Conservation (phyloP, 2,329 filamentous ascomycete genomes). For the Cyclaneusma minus region DNA sequence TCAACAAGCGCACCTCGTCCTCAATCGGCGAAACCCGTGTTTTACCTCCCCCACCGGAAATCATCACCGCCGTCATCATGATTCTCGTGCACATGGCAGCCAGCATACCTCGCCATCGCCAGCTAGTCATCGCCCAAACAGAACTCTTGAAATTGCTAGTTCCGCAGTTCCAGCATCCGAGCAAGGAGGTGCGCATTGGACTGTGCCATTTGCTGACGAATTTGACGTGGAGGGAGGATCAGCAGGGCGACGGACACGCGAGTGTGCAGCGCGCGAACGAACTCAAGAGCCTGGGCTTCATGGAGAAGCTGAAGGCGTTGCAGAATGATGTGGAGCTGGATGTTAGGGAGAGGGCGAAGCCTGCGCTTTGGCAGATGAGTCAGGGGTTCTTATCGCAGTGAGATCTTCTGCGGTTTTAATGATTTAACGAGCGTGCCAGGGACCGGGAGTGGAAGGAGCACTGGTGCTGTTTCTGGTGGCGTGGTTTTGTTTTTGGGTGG, state of each 20-base stretch:
- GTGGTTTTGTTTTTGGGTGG: too few species aligned
- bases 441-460: too few species aligned
- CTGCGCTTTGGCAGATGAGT: constrained; percentile 57
- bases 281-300: constrained; percentile 57
- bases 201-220: constrained; percentile 79
- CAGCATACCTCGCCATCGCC: constrained; percentile 61
- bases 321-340: constrained; percentile 62
- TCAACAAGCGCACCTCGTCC: constrained; percentile 25
- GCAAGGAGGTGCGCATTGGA: constrained; percentile 58
- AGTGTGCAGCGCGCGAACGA: constrained; percentile 52
- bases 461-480: too few species aligned
- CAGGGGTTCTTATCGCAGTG: too few species aligned
- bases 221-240: constrained; percentile 68
- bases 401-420: too few species aligned
- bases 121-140: constrained; percentile 62
- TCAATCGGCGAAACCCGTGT: constrained; percentile 29
- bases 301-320: constrained; percentile 46
- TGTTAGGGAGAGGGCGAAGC: constrained; percentile 71
- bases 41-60: constrained; percentile 45
- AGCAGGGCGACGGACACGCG: constrained; percentile 44
- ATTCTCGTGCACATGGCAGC: constrained; percentile 83
- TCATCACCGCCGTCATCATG: constrained; percentile 64
- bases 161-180: constrained; percentile 57
- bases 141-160: constrained; percentile 59
- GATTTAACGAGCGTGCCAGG: too few species aligned